Conservation (phyloP, 73 alveolate species). For the Paraurostyla sp. region DNA sequence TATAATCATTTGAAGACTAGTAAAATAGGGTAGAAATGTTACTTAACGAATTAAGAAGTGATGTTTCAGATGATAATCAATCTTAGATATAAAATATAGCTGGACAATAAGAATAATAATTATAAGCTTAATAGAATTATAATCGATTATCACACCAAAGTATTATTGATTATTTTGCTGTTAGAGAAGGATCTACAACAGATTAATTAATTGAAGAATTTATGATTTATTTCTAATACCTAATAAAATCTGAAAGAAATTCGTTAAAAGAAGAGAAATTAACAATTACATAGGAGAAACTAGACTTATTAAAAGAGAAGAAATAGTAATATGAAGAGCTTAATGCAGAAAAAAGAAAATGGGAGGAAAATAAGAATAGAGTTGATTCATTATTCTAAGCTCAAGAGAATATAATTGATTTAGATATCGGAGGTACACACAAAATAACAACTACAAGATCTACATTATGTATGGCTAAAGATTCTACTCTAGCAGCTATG, state of each 20-base stretch:
- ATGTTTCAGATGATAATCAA: background rate
- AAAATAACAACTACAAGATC: slow-evolving; percentile 79
- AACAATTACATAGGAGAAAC: background rate
- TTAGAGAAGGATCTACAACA: slow-evolving; percentile 27
- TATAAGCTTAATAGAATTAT: background rate
- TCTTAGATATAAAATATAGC: background rate
- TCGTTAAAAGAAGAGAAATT: slow-evolving; percentile 26
- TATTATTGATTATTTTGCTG: background rate
- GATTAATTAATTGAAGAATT: slow-evolving; percentile 40
- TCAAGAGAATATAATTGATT: slow-evolving; percentile 71
- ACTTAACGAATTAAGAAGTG: background rate
- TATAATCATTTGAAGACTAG: background rate
- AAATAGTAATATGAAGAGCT: slow-evolving; percentile 16
- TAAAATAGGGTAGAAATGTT: slow-evolving; percentile 21
- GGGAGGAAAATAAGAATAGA: slow-evolving; percentile 14
- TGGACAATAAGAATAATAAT: background rate
- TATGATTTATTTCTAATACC: slow-evolving; percentile 15
- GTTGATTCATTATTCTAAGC: background rate
- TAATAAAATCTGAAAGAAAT: slow-evolving; percentile 22
- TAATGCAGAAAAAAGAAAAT: background rate
- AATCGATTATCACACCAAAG: background rate
- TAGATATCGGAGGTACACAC: slow-evolving; percentile 92
- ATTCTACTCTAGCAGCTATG: slow-evolving; percentile 83
- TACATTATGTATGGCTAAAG: slow-evolving; percentile 77
- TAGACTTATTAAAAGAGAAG: slow-evolving; percentile 8